Base-by-base conservation (phyloP, 75 land plant genomes). In the Cryptomeria japonica region DNA sequence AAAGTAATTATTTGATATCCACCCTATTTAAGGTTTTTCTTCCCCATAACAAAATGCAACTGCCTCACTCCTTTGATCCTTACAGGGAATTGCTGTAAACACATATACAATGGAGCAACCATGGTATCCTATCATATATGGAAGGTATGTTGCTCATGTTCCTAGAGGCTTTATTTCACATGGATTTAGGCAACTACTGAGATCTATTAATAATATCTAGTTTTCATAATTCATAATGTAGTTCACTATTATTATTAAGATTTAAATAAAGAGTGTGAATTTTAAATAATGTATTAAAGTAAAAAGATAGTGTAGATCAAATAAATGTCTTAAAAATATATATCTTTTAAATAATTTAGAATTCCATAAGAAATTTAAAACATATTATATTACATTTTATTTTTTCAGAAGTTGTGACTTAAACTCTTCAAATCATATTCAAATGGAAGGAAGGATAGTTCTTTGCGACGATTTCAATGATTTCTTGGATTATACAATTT, bases 361-460 rank as follows among this genome's bases (percentile, higher is more conserved):
- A 16, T 58, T 58, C 3, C 3, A 44, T 58, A 58, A 58, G 5
- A 58, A 8, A 80, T 84, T 32, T 25, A 7, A 44, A 44, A 44
- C 13, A 22, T 41, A 73, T 22, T 0, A 51, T 22, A 32, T 18
- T 18, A 44, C 42, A 22, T 7, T 15, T 51, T 47, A 5, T 6
- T 44, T 18, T 44, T 28, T 25, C 89, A 90, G 91, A 41, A 46
- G 34, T 32, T 91, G 92, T 49, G 9, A 28, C 42, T 28, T 49
- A 31, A 44, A 44, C 7, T 44, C 88, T 15, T 53, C 89, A 22
- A 87, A 91, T 41, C 80, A 90, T 25, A 64, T 36, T 61, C 84
- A 89, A 31, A 91, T 87, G 88, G 61, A 39, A 68, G 91, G 87
- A 46, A 89, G 61, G 84, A 87, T 91, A 70, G 92, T 91, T 79